Evolutionary conservation across 2,329 filamentous ascomycete species (phyloP), one percentile per base, ranked within the genome.

Genomic region (Ophiostoma novo-ulmi): DNA sequence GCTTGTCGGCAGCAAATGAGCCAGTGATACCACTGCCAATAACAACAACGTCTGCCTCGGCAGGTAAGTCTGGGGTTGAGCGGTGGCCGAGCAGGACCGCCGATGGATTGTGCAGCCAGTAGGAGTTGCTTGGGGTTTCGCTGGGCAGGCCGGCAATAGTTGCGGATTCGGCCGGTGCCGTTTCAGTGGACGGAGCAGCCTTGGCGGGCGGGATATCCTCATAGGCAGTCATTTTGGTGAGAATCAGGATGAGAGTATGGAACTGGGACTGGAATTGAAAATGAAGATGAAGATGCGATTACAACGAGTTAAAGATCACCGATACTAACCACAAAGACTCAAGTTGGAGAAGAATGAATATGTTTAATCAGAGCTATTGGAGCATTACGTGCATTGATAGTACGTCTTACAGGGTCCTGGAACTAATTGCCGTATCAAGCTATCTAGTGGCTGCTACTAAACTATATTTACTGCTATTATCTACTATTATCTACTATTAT

Each of bases 11-110:
- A 0, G 88, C 89, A 78, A 90, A 91, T 0, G 88, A 81, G n/a
- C 91, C 91, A 1, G 90, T 91, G 75, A 94, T 91, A 35, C 91
- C 91, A 76, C 87, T 91, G 55, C 91, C 91, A 5, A 94, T 82
- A 35, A 94, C 84, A 5, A 93, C 85, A 3, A 92, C 84, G 78
- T 93, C 90, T 0, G 88, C 88, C 65, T 82, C 80, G 2, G 78
- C 75, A 1, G 91, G 91, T 31, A 94, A 81, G 7, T 86, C 80
- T 0, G 81, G 76, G 0, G 91, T 93, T 0, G 89, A 89, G 20
- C 87, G 85, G 76, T 93, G 88, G n/a, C 88, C 88, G 0, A 88
- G 79, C 5, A 94, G 83, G 71, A 84, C 82, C 69, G 83, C 76
- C 3, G 89, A 91, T 0, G 89, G 90, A 72, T 90, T 83, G 69